Evolutionary conservation across 2,329 filamentous ascomycete species (phyloP).

Genomic region (Fusarium lyarnte): DNA sequence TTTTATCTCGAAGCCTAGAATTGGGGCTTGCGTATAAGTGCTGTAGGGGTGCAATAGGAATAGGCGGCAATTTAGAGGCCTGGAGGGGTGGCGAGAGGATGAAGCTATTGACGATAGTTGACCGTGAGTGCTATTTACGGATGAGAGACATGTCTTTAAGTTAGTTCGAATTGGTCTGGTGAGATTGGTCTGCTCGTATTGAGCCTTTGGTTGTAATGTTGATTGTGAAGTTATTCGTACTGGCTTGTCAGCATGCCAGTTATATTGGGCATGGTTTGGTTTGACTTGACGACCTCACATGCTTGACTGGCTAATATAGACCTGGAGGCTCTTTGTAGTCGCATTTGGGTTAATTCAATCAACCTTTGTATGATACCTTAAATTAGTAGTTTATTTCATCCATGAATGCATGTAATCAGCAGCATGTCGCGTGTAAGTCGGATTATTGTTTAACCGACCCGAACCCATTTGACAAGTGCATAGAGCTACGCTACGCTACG

Average conservation of each 20-base stretch:
- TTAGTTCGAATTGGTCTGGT: neutral
- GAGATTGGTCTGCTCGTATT: neutral
- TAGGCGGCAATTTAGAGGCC: constrained; percentile 1
- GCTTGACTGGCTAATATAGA: neutral
- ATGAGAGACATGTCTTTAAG: neutral
- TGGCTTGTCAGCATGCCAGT: neutral
- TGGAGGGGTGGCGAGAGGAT: neutral
- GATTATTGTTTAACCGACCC: constrained; percentile 34
- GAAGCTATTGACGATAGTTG: neutral
- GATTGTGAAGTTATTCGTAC: neutral
- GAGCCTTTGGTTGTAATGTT: neutral
- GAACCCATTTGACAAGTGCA: constrained; percentile 15
- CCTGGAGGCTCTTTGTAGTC: neutral
- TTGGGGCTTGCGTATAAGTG: neutral
- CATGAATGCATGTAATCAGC: neutral
- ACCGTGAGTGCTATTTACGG: neutral
- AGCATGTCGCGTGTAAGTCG: constrained; percentile 33
- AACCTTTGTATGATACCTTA: neutral
- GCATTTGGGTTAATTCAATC: neutral
- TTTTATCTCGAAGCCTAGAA: constrained; percentile 15
- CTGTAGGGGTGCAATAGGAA: neutral
- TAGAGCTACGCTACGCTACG: constrained; percentile 31
- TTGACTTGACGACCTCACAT: too few species aligned
- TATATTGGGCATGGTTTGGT: too few species aligned
- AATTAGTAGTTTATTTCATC: neutral